phyloP scores from a whole-genome alignment of 768 basidiomycete genomes.

The Lentinula boryana region DNA sequence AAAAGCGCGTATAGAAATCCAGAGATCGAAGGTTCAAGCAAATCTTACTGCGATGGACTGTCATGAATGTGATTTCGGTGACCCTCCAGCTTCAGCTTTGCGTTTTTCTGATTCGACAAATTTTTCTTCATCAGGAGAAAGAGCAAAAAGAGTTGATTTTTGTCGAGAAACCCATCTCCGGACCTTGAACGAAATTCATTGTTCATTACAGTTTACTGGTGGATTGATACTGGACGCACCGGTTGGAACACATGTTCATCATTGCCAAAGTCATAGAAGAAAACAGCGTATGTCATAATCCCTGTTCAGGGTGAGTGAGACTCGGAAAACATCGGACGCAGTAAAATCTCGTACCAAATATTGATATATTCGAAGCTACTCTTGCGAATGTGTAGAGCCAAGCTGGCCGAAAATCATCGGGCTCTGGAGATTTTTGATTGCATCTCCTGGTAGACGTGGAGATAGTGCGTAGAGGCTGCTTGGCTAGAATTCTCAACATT shows the following conservation, averaged over 20 bases:
- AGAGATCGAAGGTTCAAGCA: too few relatives aligned
- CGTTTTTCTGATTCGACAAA: conserved; percentile 18
- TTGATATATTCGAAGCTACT: conserved; percentile 45
- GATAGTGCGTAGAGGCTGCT: neutral
- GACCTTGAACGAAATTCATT: conserved; percentile 26
- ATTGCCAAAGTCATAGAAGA: conserved; percentile 66
- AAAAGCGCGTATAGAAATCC: too few relatives aligned
- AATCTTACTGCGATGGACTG: neutral
- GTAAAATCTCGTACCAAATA: conserved; percentile 39
- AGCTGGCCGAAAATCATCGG: conserved; percentile 47
- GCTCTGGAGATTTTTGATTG: neutral
- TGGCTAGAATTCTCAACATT: neutral
- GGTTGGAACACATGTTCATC: conserved; percentile 66
- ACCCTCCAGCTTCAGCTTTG: neutral
- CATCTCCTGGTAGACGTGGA: neutral
- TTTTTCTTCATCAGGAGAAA: conserved; percentile 52
- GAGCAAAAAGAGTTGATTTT: conserved; percentile 47
- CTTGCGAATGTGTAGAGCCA: conserved; percentile 54
- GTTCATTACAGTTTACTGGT: neutral
- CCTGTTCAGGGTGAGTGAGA: conserved; percentile 24
- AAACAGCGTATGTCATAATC: conserved; percentile 48
- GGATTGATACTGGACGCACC: conserved; percentile 31
- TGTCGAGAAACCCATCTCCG: conserved; percentile 51
- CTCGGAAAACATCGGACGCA: neutral
- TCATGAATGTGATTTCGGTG: neutral